Conservation (phyloP, 345 rosid genomes). For the Salix udensis region DNA sequence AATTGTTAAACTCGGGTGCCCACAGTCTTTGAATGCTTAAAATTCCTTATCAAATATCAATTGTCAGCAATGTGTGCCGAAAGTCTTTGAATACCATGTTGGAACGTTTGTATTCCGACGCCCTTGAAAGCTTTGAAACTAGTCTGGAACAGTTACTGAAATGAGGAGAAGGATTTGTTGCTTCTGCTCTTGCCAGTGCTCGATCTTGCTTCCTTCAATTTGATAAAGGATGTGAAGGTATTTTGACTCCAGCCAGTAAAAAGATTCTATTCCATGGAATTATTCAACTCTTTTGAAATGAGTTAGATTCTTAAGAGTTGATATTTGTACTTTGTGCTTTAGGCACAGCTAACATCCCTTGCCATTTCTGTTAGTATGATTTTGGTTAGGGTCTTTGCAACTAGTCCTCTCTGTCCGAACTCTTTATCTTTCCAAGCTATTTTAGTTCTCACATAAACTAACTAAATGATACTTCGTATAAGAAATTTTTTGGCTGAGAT, state of each 20-base stretch:
- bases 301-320: too few relatives aligned
- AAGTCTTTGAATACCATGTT: constrained; percentile 25
- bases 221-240: constrained; percentile 68
- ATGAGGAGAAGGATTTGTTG: constrained; percentile 56
- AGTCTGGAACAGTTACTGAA: constrained; percentile 46
- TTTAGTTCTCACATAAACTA: background rate
- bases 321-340: too few relatives aligned
- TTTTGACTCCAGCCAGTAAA: background rate
- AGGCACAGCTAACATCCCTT: too few relatives aligned
- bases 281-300: too few relatives aligned
- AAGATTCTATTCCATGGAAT: background rate
- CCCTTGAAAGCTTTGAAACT: constrained; percentile 47
- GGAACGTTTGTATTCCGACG: constrained; percentile 53
- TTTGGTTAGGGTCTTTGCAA: too few relatives aligned
- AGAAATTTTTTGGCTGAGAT: background rate
- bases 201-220: constrained; percentile 52
- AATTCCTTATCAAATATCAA: too few relatives aligned
- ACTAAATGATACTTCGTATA: background rate
- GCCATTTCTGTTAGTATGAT: too few relatives aligned
- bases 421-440: background rate
- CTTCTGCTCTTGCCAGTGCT: constrained; percentile 43
- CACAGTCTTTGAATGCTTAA: too few relatives aligned
- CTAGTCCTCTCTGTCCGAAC: too few relatives aligned
- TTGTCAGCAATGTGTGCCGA: background rate
- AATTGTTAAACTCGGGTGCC: too few relatives aligned